phyloP scores from a whole-genome alignment of 305 asterid species.

The Fraxinus paxiana region DNA sequence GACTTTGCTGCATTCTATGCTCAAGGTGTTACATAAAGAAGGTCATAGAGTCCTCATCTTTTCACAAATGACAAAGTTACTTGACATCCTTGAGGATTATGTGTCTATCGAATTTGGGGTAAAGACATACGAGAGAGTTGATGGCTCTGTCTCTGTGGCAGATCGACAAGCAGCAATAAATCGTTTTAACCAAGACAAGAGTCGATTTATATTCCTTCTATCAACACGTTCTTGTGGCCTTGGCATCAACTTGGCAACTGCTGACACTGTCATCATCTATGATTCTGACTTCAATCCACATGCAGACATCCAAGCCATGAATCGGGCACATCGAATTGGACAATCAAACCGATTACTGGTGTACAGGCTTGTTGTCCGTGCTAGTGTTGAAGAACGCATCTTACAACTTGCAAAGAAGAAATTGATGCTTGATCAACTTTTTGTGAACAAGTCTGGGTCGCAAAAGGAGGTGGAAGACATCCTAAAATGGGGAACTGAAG shows the following conservation, averaged over 20 bases:
- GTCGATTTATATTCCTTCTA: conserved; percentile 85
- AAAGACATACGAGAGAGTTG: conserved; percentile 92
- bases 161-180: conserved; percentile 90
- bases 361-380: conserved; percentile 96
- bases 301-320: conserved; percentile 99
- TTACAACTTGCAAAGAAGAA: conserved; percentile 98
- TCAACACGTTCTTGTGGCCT: conserved; percentile 99
- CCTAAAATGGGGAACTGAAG: conserved; percentile 95
- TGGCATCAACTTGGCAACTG: conserved; percentile 98
- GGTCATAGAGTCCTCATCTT: conserved; percentile 94
- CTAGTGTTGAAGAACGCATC: conserved; percentile 98
- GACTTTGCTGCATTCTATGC: conserved; percentile 94
- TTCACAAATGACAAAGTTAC: conserved; percentile 96
- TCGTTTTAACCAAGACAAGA: conserved; percentile 90
- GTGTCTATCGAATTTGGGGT: conserved; percentile 84
- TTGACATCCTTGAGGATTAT: conserved; percentile 95
- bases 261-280: conserved; percentile 92
- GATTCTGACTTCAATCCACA: conserved; percentile 99
- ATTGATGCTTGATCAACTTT: conserved; percentile 95
- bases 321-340: conserved; percentile 96
- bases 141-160: conserved; percentile 88
- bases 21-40: conserved; percentile 65
- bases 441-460: conserved; percentile 89
- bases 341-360: conserved; percentile 91
- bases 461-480: conserved; percentile 96